phyloP scores from a whole-genome alignment of 257 asterid genomes.

The Solanum bulbocastanum region DNA sequence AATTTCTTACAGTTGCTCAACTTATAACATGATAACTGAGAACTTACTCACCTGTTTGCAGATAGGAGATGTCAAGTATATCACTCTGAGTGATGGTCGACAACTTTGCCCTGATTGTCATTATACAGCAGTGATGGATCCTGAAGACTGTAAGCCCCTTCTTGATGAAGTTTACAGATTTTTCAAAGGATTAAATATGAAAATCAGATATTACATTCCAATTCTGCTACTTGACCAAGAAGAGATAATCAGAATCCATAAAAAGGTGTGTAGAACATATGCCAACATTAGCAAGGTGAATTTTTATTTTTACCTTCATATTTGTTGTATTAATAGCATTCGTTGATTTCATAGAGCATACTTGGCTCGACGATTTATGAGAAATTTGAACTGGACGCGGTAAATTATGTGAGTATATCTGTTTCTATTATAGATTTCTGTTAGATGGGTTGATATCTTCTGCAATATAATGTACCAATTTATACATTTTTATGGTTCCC shows the following conservation, averaged over 20 bases:
- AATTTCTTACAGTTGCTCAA: not conserved
- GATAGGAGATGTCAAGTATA: not conserved
- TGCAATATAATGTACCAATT: not conserved
- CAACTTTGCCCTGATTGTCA: conserved; percentile 2
- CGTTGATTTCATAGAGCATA: not conserved
- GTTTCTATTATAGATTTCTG: not conserved
- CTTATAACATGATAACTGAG: not conserved
- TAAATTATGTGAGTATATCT: not conserved
- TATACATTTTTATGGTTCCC: not conserved
- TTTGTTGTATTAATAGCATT: not conserved
- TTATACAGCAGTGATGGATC: conserved; percentile 2
- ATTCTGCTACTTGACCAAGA: not conserved
- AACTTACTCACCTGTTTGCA: not conserved
- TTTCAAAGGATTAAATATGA: conserved; percentile 1
- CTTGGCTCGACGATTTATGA: not conserved
- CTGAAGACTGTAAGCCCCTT: not conserved
- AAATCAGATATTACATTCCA: conserved; percentile 2
- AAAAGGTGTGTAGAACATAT: not conserved
- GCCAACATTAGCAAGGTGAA: not conserved
- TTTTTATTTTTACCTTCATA: not conserved
- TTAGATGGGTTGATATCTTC: not conserved
- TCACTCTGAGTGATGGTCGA: conserved; percentile 1
- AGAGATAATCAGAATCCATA: not conserved
- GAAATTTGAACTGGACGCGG: not conserved
- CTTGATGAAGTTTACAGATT: not conserved